Conservation (phyloP, 352 stramenopile species). For the Phytophthora sp. region DNA sequence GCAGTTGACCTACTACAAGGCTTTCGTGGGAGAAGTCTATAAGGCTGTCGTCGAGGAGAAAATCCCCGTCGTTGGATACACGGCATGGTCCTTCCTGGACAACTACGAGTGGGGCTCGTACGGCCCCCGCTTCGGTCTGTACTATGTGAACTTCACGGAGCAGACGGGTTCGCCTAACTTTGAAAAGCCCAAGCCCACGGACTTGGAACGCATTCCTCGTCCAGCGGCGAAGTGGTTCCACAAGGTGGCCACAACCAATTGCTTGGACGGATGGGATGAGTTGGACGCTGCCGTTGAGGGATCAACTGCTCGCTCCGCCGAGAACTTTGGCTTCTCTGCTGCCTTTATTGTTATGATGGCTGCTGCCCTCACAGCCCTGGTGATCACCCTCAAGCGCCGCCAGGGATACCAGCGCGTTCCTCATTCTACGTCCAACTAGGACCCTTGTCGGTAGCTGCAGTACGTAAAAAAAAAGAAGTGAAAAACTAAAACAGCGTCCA, state of each 20-base stretch:
- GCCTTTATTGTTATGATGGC: conserved; percentile 4
- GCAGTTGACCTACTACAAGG: conserved; percentile 26
- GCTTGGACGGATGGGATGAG: conserved; percentile 12
- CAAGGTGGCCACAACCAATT: conserved; percentile 13
- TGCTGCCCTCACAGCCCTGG: conserved; percentile 3
- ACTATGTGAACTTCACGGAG: conserved; percentile 34
- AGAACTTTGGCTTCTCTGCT: conserved; percentile 14
- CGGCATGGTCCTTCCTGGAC: conserved; percentile 19
- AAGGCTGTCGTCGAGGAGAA: conserved; percentile 34
- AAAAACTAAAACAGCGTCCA: too few species aligned
- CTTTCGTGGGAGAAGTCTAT: conserved; percentile 32
- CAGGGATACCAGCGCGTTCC: conserved; percentile 14
- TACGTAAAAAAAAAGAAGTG: too few species aligned
- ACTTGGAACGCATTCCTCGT: conserved; percentile 39
- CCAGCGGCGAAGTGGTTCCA: conserved; percentile 40
- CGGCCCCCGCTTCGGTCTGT: conserved; percentile 37
- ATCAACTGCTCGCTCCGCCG: background rate
- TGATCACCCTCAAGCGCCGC: conserved; percentile 19
- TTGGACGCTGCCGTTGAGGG: background rate
- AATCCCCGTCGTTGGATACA: conserved; percentile 26
- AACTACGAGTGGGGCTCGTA: conserved; percentile 34
- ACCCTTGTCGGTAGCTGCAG: too few species aligned
- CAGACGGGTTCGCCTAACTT: conserved; percentile 9
- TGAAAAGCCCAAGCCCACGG: conserved; percentile 1
- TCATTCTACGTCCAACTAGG: background rate